Conservation (phyloP, 768 basidiomycete genomes). For the Rhodotorula toruloides region DNA sequence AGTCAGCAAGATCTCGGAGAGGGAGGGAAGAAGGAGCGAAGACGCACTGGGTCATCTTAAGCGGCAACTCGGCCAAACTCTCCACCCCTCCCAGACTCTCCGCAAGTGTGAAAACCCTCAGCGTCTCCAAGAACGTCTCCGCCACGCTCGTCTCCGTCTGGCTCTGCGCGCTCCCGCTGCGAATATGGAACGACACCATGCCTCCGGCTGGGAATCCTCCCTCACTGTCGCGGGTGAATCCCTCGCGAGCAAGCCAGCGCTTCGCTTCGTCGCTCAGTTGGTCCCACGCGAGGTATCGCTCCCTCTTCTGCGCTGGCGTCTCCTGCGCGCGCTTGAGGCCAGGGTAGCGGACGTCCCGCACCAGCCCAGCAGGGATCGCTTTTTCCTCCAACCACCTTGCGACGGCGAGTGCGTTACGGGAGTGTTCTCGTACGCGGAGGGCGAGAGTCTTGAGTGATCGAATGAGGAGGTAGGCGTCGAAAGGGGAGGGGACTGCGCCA, state of each 20-base stretch:
- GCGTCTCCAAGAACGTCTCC: slow-evolving; percentile 46
- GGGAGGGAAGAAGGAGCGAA: not conserved
- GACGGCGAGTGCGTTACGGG: slow-evolving; percentile 70
- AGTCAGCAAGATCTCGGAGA: not conserved
- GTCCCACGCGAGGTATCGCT: slow-evolving; percentile 43
- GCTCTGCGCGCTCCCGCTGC: slow-evolving; percentile 43
- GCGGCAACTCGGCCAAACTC: slow-evolving; percentile 78
- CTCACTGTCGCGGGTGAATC: slow-evolving; percentile 13
- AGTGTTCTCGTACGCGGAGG: slow-evolving; percentile 80
- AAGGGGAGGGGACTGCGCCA: slow-evolving; percentile 75
- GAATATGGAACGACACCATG: slow-evolving; percentile 70
- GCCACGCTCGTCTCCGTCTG: slow-evolving; percentile 50
- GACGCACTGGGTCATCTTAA: slow-evolving; percentile 70
- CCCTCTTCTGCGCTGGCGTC: slow-evolving; percentile 52
- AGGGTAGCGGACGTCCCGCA: slow-evolving; percentile 77
- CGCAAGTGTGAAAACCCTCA: slow-evolving; percentile 53
- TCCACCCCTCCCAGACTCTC: slow-evolving; percentile 91
- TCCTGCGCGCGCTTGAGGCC: slow-evolving; percentile 60
- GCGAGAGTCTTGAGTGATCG: slow-evolving; percentile 87
- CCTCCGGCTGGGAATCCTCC: slow-evolving; percentile 81
- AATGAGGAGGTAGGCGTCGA: slow-evolving; percentile 85
- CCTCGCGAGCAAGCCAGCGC: slow-evolving; percentile 41
- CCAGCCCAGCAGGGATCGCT: slow-evolving; percentile 51
- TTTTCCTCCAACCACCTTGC: slow-evolving; percentile 58
- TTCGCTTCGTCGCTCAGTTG: slow-evolving; percentile 42